Base-by-base conservation (phyloP, 345 rosid species). In the Ceriops decandra region DNA sequence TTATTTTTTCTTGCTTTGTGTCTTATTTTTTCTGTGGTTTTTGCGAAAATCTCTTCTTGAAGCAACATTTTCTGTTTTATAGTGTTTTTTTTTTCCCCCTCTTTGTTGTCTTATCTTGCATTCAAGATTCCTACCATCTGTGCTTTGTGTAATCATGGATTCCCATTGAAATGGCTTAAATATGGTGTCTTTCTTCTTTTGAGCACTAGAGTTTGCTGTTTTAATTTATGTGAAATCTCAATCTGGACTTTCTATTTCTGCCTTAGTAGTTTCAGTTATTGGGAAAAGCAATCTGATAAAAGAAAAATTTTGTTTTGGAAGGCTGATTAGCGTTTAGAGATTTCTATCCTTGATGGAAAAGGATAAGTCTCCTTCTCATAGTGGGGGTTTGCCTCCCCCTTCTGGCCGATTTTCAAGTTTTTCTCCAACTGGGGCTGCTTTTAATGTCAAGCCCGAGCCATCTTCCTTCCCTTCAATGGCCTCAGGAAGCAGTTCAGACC, bases 351-450 rank as follows among this genome's bases (percentile, higher is more conserved):
- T 42, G 49, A 92, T 93, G 98, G 96, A 93, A 26, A 87, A 83
- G 79, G 95, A 86, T 57, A 90, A 89, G 73, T 61, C 86, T 60
- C 75, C 79, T 0, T 67, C 74, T 52, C 84, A 79, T 62, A 60
- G 82, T 70, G 82, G 85, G 28, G 84, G 93, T 68, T 76, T 86
- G 2, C 89, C 82, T 1, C 89, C 93, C 8, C 79, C 82, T 3
- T 82, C 89, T 0, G 85, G 88, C 35, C 85, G 93, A 19, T 84
- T 74, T 79, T 76, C 88, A 1, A 69, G 79, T 33, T 85, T 87
- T 80, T 76, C 88, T 2, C 83, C 85, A 0, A 31, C 77, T 33
- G 88, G 80, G 49, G 77, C 49, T 73, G 65, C 76, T 36, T 84
- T 80, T 60, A 73, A 76, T 35, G 72, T 84, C 76, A 92, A 82